Percentiles rank a stretch among this genome's conserved stretches.
Evolutionary conservation across 225 moss, liverwort and hornwort genomes (phyloP).

Genomic region (Neckera pumila): DNA sequence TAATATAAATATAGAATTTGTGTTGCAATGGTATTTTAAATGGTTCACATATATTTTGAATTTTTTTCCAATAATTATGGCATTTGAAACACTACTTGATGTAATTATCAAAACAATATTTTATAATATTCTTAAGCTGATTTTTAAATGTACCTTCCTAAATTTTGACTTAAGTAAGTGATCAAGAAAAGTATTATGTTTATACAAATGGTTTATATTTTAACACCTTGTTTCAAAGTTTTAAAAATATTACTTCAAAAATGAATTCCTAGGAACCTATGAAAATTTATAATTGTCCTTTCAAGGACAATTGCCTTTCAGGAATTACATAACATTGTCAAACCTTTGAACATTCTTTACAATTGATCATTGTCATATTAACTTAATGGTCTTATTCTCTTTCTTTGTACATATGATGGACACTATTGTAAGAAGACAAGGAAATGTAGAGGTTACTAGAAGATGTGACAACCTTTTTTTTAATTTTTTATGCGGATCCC

Average conservation of each 20-base stretch:
- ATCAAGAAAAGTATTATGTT: background rate
- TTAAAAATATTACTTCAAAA: background rate
- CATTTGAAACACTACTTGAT: background rate
- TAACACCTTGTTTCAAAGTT: background rate
- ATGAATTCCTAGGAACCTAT: background rate
- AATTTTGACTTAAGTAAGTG: background rate
- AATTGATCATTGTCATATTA: background rate
- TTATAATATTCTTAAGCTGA: background rate
- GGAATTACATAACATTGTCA: background rate
- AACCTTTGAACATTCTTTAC: background rate
- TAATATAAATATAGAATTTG: too few species aligned
- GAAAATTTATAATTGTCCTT: background rate
- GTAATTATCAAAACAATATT: background rate
- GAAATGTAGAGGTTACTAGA: background rate
- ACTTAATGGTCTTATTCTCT: background rate
- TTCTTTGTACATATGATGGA: background rate
- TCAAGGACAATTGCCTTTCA: background rate
- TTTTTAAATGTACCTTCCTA: background rate
- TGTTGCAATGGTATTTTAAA: too few species aligned
- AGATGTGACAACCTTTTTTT: accelerated
- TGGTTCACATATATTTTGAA: background rate
- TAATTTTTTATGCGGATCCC: background rate
- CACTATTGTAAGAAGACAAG: background rate
- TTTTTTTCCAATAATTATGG: background rate
- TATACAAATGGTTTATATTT: background rate